Evolutionary conservation across 495 filamentous ascomycete species (phyloP), one percentile per base, ranked within the genome.

Genomic region (Aspergillus sparsus): DNA sequence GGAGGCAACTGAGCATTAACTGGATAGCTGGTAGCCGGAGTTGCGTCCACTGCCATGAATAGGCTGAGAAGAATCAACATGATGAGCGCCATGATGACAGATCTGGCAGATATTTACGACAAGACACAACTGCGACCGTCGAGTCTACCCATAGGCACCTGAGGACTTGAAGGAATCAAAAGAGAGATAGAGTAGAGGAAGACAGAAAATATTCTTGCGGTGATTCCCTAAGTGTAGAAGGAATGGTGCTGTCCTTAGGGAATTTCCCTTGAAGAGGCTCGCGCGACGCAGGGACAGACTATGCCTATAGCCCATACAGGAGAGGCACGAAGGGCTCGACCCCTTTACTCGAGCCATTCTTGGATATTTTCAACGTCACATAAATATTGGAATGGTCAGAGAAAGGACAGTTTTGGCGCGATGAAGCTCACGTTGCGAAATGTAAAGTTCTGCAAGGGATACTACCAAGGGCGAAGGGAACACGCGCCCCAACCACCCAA

Each of bases 1-100:
- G 87, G 87, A 39, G 89, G 89, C 10, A 92, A 79, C 67, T 94
- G 89, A 6, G 88, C 80, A 70, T 92, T 91, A 62, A 93, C 79
- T 0, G 88, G 88, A 53, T 91, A 87, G 37, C 82, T 82, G 51
- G 87, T 75, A 55, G 68, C 60, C 54, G 81, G 78, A 49, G 67
- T 70, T 46, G 83, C 83, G 51, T 67, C 62, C 15, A 77, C 75
- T 35, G 60, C 61, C 52, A 70, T 63, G 31, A 77, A 53, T 15
- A 80, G 56, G 35, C 65, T 60, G 65, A 79, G 57, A 35, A 73
- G 37, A 31, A 71, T 58, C 47, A 74, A 34, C 27, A 68, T 60
- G 41, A 74, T 54, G 46, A 67, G 58, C 54, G 73, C 70, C 74
- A 75, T 74, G 49, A 60, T 62, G 65, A 57, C 59, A 55, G 54